These are phyloP conservation scores for Penicillium polonicum DNA, from an alignment of 2,329 filamentous ascomycete genomes.

Conservation along the genomic window DNA sequence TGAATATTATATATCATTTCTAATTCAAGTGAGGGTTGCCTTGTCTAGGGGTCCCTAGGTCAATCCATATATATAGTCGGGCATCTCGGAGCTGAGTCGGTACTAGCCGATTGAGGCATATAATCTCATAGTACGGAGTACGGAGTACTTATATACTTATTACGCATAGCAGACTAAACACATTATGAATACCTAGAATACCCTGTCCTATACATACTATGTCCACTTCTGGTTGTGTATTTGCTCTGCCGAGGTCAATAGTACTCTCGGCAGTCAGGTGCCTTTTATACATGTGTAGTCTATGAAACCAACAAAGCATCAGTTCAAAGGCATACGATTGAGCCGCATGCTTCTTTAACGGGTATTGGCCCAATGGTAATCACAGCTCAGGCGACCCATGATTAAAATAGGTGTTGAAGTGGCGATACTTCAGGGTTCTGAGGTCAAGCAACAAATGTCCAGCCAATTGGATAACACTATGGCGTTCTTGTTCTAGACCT, in stretches of 20 bases:
- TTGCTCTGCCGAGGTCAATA: slow-evolving; percentile 5
- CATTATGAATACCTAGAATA: background rate
- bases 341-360: background rate
- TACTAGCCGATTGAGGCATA: background rate
- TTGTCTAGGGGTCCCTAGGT: background rate
- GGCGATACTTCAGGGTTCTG: slow-evolving; percentile 9
- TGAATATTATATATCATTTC: background rate
- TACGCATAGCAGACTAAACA: background rate
- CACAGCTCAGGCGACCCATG: background rate
- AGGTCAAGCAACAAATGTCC: slow-evolving; percentile 7
- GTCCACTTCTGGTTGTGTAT: background rate
- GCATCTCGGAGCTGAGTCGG: background rate
- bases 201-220: background rate
- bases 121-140: background rate
- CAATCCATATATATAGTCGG: background rate
- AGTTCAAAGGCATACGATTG: background rate
- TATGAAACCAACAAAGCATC: background rate
- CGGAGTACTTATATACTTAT: background rate
- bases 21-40: background rate
- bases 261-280: background rate
- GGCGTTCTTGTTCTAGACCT: background rate
- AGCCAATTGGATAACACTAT: slow-evolving; percentile 13
- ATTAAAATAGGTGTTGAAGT: slow-evolving; percentile 5
- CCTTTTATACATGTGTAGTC: background rate
- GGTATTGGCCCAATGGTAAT: background rate